phyloP scores from a whole-genome alignment of 1,284 basidiomycete genomes.

The Omphalotus olearius region DNA sequence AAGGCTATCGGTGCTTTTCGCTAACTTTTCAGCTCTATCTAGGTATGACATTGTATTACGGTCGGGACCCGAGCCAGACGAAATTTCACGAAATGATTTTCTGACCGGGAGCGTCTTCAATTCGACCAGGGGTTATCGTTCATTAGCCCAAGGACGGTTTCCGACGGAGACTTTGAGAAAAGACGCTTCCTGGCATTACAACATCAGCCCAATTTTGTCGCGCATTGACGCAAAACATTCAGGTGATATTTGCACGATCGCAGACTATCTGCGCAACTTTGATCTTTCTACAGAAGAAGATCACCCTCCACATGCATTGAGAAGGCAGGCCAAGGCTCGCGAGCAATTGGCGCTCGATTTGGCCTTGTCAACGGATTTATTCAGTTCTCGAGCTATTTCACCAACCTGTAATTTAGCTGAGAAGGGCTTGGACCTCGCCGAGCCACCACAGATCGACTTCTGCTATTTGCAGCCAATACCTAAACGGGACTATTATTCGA shows the following conservation, averaged over 20 bases:
- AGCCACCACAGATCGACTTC: conserved; percentile 52
- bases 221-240: conserved; percentile 36
- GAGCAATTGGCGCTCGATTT: conserved; percentile 64
- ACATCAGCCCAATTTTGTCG: conserved; percentile 41
- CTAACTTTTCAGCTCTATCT: conserved; percentile 8
- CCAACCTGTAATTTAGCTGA: conserved; percentile 23
- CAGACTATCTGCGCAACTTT: conserved; percentile 37
- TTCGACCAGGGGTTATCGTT: conserved; percentile 46
- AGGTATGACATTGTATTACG: conserved; percentile 63
- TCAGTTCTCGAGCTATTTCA: conserved; percentile 34
- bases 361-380: conserved; percentile 52
- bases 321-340: conserved; percentile 48
- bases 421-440: conserved; percentile 41
- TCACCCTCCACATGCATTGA: conserved; percentile 34
- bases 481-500: conserved; percentile 27
- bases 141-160: conserved; percentile 43
- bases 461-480: conserved; percentile 52
- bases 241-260: conserved; percentile 28
- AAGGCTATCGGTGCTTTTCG: not conserved
- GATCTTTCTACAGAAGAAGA: conserved; percentile 36
- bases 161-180: conserved; percentile 34
- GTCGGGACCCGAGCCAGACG: conserved; percentile 41
- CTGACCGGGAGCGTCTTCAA: conserved; percentile 47
- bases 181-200: conserved; percentile 48
- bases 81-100: conserved; percentile 48